Base-by-base conservation (phyloP, 768 basidiomycete species). In the Gymnopilus dilepis region DNA sequence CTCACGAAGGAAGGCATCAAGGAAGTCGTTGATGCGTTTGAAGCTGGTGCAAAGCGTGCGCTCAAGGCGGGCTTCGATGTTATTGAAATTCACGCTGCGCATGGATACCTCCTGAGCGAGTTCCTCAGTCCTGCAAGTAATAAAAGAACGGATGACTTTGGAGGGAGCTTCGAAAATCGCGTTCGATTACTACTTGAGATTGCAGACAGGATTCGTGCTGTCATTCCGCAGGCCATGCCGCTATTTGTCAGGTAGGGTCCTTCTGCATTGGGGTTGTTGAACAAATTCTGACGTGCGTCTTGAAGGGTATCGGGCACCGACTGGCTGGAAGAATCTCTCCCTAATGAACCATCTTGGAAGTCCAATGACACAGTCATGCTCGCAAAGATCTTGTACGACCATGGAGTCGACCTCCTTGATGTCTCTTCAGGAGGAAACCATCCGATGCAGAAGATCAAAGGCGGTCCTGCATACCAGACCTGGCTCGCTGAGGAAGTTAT, bases 371-470 rank as follows among this genome's bases (percentile, higher is more conserved):
- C 88, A 1, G 84, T 83, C 21, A 76, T 80, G 24, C 76, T 93
- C 28, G 84, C 87, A 0, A 75, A 78, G 11, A 81, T 87, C 60
- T 80, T 94, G 9, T 78, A 77, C 19, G 80, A 83, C 13, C 81
- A 86, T 43, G 91, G 91, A 6, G 82, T 94, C 57, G 93, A 94
- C 71, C 76, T 94, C 31, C 73, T 94, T 48, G 92, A 94, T 65
- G 82, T 91, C 31, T 89, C 87, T 4, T 80, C 81, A 0, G 91
- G 86, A 4, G 93, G 91, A 1, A 84, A 81, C 56, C 74, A 81
- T 62, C 72, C 78, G 1, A 66, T 68, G 42, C 84, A 85, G 60
- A 72, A 74, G 54, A 67, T 80, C 34, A 69, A 70, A 26, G 41
- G 59, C 13, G 74, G 74, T 0, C 74, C 72, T 11, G 78, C 77